phyloP scores from a whole-genome alignment of 441 rosid species.

The Gossypium aridum region DNA sequence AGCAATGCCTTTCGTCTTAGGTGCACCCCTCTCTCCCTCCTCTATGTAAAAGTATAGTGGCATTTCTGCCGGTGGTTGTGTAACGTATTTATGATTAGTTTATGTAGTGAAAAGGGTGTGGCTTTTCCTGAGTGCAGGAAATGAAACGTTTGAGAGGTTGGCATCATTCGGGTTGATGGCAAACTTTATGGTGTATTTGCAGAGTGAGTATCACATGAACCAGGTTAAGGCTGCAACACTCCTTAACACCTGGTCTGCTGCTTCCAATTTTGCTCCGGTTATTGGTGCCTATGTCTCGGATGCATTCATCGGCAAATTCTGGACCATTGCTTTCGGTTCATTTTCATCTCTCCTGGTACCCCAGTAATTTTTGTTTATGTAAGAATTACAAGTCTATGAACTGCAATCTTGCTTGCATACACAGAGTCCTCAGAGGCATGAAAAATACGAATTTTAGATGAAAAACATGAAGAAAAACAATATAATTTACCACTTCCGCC shows the following conservation, averaged over 20 bases:
- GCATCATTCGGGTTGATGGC: slow-evolving; percentile 11
- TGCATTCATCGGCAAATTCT: slow-evolving; percentile 9
- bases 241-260: slow-evolving; percentile 6
- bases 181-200: slow-evolving; percentile 10
- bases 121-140: background rate
- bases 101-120: background rate
- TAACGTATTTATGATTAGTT: background rate
- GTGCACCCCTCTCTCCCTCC: background rate
- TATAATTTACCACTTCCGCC: too few relatives aligned
- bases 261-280: slow-evolving; percentile 7
- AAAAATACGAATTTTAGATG: too few relatives aligned
- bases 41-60: background rate
- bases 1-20: slow-evolving; percentile 11
- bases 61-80: too few relatives aligned
- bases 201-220: slow-evolving; percentile 11
- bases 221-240: slow-evolving; percentile 6
- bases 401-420: too few relatives aligned
- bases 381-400: too few relatives aligned
- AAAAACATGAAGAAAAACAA: too few relatives aligned
- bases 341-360: slow-evolving; percentile 2
- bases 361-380: background rate
- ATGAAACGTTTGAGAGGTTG: slow-evolving; percentile 12
- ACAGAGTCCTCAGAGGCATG: too few relatives aligned
- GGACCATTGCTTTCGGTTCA: slow-evolving; percentile 5
- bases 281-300: slow-evolving; percentile 12